phyloP scores from a whole-genome alignment of 78 protist genomes.

The Pigoraptor vietnamica region DNA sequence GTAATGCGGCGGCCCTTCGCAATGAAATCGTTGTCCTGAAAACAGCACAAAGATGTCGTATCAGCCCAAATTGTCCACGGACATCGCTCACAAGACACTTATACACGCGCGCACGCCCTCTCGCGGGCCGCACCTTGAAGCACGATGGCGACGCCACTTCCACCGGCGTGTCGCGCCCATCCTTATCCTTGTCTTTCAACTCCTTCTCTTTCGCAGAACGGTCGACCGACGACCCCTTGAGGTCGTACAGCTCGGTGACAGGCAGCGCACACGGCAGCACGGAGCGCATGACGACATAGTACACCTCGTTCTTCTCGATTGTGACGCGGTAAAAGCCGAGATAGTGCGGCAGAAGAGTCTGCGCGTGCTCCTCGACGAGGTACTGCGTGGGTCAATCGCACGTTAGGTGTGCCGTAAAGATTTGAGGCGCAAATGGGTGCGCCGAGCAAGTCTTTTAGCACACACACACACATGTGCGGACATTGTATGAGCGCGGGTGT shows the following conservation, averaged over 20 bases:
- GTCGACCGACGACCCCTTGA: neutral
- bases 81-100: no score
- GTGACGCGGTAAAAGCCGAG: slow-evolving; percentile 3
- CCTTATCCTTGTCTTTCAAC: neutral
- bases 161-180: neutral
- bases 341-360: neutral
- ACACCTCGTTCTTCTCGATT: neutral
- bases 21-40: neutral
- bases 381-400: no score
- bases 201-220: neutral
- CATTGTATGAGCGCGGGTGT: neutral
- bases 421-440: neutral
- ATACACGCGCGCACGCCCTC: no score
- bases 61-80: no score
- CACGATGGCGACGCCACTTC: no score
- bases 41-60: neutral
- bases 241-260: neutral
- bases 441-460: no score
- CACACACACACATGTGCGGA: neutral
- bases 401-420: no score
- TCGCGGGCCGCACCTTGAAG: no score
- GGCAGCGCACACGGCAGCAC: neutral
- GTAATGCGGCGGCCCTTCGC: neutral
- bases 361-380: neutral
- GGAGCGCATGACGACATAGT: neutral